Evolutionary conservation across 164 flowering plant species (phyloP).

Genomic region (Cinnamomum micranthum): DNA sequence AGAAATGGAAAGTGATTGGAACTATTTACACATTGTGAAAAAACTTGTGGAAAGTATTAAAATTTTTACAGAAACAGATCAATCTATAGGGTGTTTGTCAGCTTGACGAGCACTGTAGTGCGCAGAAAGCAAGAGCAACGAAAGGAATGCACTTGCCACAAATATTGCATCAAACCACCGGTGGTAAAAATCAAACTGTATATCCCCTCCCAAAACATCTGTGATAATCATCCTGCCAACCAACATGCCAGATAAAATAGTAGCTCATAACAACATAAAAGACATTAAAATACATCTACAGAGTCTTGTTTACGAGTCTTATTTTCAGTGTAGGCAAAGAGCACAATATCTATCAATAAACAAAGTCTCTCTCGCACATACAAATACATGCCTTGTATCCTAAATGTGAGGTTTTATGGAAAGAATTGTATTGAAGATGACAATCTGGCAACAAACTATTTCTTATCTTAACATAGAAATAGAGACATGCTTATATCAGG

Average conservation of each 20-base stretch:
- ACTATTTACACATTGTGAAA: background rate
- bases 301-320: background rate
- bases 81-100: constrained; percentile 96
- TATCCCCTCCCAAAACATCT: constrained; percentile 80
- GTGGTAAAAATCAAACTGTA: constrained; percentile 96
- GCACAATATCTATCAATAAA: background rate
- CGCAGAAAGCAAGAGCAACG: constrained; percentile 89
- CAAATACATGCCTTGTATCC: no score
- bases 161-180: constrained; percentile 98
- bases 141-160: constrained; percentile 97
- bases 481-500: no score
- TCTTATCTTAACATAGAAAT: no score
- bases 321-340: background rate
- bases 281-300: background rate
- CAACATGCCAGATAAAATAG: background rate
- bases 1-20: background rate
- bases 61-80: constrained; percentile 1
- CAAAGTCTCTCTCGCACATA: background rate
- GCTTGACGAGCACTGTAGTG: constrained; percentile 90
- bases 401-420: no score
- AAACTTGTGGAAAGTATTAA: no score
- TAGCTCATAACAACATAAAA: background rate
- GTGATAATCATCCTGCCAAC: constrained; percentile 80
- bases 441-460: no score
- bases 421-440: no score